Evolutionary conservation across 257 asterid species (phyloP), one percentile per base, ranked within the genome.

Genomic region (Solanum sitiens): DNA sequence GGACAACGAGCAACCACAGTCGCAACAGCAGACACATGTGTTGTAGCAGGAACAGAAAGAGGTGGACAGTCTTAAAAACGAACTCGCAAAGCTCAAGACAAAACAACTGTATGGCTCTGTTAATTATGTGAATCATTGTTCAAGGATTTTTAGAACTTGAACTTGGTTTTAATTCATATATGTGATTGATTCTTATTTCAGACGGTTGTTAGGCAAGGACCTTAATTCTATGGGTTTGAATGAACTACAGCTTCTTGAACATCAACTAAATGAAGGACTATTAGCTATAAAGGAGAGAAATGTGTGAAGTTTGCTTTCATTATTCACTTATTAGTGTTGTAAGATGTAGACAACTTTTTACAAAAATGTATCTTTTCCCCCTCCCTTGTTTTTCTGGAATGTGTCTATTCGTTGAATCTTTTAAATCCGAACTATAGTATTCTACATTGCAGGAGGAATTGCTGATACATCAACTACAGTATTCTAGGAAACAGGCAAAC

Each of bases 131-230:
- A 47, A 82, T 88, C 75, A 35, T 33, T 65, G 20, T 40, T 40
- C 33, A 16, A 71, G 10, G 45, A 30, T 32, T 33, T 73, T 73
- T 73, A 45, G 70, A 50, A 9, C 68, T 80, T 80, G 68, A 80
- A 47, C 85, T 8, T 47, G 42, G 85, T 30, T 79, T 0, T 16
- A 9, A 27, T 47, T 80, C n/a, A 80, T 80, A 16, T 47, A 47
- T 30, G 18, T 30, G 85, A 80, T 18, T 84, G 61, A 27, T 70
- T 79, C 30, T 85, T 82, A 35, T 88, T 73, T 59, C 63, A 96
- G 99, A 94, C 94, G 82, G 83, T 85, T 94, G 88, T 79, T 93
- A 90, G 98, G 96, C 86, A 94, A 93, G 92, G 94, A 95, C 79
- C 89, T 94, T 32, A 86, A 67, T 39, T 94, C 93, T 44, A 37